Evolutionary conservation across 768 basidiomycete genomes (phyloP).

Genomic region (Leucogyrophana mollusca): DNA sequence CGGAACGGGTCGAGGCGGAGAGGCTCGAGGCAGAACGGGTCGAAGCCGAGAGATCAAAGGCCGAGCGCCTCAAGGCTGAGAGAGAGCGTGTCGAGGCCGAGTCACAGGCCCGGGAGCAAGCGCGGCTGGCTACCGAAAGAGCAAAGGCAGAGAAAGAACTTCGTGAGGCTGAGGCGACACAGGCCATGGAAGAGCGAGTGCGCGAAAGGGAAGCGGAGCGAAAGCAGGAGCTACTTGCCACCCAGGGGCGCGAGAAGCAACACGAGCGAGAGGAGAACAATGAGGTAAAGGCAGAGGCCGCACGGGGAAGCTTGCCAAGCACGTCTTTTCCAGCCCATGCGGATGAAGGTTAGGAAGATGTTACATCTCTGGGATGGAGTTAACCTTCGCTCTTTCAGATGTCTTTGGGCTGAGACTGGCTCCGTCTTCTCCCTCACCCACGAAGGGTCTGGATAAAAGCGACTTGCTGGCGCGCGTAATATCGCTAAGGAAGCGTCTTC

Average conservation of each 20-base stretch:
- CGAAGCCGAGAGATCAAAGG: slow-evolving; percentile 11
- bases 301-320: too few species aligned
- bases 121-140: neutral
- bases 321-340: slow-evolving; percentile 1
- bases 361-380: neutral
- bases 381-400: slow-evolving; percentile 38
- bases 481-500: slow-evolving; percentile 56
- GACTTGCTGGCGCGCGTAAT: slow-evolving; percentile 52
- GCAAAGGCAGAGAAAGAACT: neutral
- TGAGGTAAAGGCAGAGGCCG: too few species aligned
- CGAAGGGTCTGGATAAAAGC: slow-evolving; percentile 38
- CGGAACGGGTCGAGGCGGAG: neutral
- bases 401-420: slow-evolving; percentile 50
- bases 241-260: too few species aligned
- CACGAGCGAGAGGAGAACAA: too few species aligned
- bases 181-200: slow-evolving; percentile 2
- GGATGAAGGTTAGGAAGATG: slow-evolving; percentile 24
- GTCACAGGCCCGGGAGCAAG: neutral
- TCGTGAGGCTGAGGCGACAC: neutral
- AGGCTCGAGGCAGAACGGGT: neutral
- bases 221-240: too few species aligned
- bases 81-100: slow-evolving; percentile 2
- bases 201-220: too few species aligned
- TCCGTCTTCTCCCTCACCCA: slow-evolving; percentile 28
- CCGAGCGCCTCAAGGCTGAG: neutral